These are phyloP conservation scores for Microbotryomycetes sp. DNA, from an alignment of 1,284 basidiomycete species.

Conservation along the genomic window DNA sequence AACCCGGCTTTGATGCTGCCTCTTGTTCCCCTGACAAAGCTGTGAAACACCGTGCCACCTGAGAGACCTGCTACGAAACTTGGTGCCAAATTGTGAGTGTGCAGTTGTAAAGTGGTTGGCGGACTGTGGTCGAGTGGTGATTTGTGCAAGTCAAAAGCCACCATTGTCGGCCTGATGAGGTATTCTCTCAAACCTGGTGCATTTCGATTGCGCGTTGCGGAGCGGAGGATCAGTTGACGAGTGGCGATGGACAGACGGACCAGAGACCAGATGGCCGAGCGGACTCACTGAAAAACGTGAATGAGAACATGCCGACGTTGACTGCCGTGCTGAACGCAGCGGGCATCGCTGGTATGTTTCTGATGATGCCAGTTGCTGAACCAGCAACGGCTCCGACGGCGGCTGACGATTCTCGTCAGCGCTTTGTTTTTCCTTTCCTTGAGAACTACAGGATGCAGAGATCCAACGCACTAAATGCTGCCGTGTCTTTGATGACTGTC, in stretches of 20 bases:
- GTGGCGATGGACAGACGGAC: no score
- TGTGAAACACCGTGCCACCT: slow-evolving; percentile 23
- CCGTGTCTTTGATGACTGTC: slow-evolving; percentile 15
- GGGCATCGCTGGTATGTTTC: slow-evolving; percentile 27
- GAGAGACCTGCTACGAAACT: slow-evolving; percentile 15
- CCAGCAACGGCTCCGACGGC: slow-evolving; percentile 18
- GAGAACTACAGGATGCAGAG: background rate
- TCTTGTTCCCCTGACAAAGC: background rate
- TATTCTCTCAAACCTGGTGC: slow-evolving; percentile 28
- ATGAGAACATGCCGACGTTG: slow-evolving; percentile 26
- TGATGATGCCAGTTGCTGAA: slow-evolving; percentile 14
- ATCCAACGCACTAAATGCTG: slow-evolving; percentile 11
- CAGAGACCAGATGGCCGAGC: background rate
- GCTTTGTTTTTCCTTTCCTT: no score
- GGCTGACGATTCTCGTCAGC: no score
- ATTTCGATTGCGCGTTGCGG: no score
- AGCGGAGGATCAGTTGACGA: background rate
- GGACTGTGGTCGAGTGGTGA: slow-evolving; percentile 6
- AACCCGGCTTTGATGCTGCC: slow-evolving; percentile 2
- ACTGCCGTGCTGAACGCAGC: slow-evolving; percentile 19
- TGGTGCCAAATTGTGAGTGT: slow-evolving; percentile 22
- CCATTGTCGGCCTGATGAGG: slow-evolving; percentile 18
- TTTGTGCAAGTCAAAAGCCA: slow-evolving; percentile 9
- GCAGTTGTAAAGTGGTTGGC: background rate
- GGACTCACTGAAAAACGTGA: slow-evolving; percentile 32